Base-by-base conservation (phyloP, 192 early-diverging fungal genomes). In the Podila minutissima region DNA sequence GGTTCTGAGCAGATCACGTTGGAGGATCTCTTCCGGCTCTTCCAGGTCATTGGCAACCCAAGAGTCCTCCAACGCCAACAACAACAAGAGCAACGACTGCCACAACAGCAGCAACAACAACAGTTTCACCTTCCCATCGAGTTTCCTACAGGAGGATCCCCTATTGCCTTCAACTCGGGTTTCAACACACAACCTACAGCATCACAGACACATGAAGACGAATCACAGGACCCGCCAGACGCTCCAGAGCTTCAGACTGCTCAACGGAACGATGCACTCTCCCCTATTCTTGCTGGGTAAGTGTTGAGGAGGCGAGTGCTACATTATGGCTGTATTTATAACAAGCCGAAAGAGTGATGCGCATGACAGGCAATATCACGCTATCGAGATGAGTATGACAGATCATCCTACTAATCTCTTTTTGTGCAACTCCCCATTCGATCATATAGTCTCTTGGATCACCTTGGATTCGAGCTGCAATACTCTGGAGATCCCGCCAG, bases 21-120 rank as follows among this genome's bases (percentile, higher is more conserved):
- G 22, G 69, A 79, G 19, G 69, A 72, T 20, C 55, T 79, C 19
- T 41, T 72, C 4, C 69, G 51, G 13, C 31, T 79, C 49, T 58
- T 72, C n/a, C 65, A 68, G 9, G 19, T 49, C 20, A 65, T 71
- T 1, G 53, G 53, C 6, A 55, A 55, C 66, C 69, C n/a, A 29
- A 31, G 41, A 12, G 46, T 15, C 38, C 62, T 22, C 46, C 62
- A 37, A 10, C 32, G 33, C 20, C 62, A 57, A 32, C 69, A 71
- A 62, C 75, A 38, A 51, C 74, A 46, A 24, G 17, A 24, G 64
- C 62, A 48, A 53, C 32, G 12, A 51, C 74, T 53, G 48, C 19
- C 32, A 33, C 41, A 53, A 26, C 22, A 15, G 24, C 32, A 64
- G 2, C 55, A 59, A 17, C 33, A 33, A 33, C 46, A 37, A 19